A percentile compares a stretch with the other conserved stretches of the same genome.
Conservation (phyloP, 1,139 yeast species). For the Suhomyces ambrosiae region DNA sequence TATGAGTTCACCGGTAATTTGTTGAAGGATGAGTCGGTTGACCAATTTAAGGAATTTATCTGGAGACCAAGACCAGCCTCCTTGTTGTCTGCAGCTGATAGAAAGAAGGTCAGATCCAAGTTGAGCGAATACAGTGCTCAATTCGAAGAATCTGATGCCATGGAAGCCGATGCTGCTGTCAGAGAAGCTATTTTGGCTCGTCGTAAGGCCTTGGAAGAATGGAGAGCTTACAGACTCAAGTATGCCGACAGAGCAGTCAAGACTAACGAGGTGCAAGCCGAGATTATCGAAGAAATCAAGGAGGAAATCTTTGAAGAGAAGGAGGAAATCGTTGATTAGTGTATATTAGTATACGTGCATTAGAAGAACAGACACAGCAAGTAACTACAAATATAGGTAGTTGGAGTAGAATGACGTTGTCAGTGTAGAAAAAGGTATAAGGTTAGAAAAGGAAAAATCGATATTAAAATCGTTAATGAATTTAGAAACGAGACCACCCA, state of each 20-base stretch:
- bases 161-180: conserved; percentile 93
- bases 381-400: too few relatives aligned
- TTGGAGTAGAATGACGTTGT: not conserved
- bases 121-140: conserved; percentile 87
- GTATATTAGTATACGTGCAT: conserved; percentile 10
- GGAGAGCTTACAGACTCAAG: conserved; percentile 76
- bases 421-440: not conserved
- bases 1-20: conserved; percentile 82
- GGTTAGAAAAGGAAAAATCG: not conserved
- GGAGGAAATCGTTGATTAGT: conserved; percentile 72
- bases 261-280: conserved; percentile 59
- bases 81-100: conserved; percentile 71
- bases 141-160: conserved; percentile 93
- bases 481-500: too few relatives aligned
- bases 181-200: conserved; percentile 87
- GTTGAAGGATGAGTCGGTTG: conserved; percentile 73
- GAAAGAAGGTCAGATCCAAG: conserved; percentile 88
- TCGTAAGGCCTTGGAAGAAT: conserved; percentile 79
- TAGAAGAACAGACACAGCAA: conserved; percentile 4
- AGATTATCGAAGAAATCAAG: conserved; percentile 66
- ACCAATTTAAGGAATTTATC: conserved; percentile 82
- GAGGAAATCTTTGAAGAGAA: conserved; percentile 74
- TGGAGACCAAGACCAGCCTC: conserved; percentile 98
- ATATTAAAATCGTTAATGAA: too few relatives aligned
- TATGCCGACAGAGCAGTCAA: conserved; percentile 52